Evolutionary conservation across 1,139 yeast genomes (phyloP), one percentile per base, ranked within the genome.

Genomic region (Suhomyces chickasaworum): DNA sequence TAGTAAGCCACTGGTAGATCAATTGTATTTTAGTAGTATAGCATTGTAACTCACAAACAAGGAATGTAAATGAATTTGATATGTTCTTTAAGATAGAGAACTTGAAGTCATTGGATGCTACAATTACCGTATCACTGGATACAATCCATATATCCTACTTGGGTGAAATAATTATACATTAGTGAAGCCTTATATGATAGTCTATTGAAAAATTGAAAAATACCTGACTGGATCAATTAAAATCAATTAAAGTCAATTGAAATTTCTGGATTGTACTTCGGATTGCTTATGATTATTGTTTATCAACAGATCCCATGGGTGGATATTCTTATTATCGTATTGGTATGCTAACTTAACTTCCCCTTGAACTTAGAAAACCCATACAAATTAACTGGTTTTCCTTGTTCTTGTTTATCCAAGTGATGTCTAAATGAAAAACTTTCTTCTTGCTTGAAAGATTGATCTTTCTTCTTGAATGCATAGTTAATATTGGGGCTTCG

Each of bases 401-500:
- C 21, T 17, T 37, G 32, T 13, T 44, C 48, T 18, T 43, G 39
- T 36, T 41, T 42, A 13, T 59, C 63, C 21, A 66, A 56, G 44
- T 69, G 69, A 30, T 66, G 67, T 45, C 67, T 70, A 54, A 79
- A 78, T n/a, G 74, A 73, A 51, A 75, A 53, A 47, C 84, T 80
- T 55, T 80, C 84, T 53, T 80, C 83, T 23, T 72, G 68, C 56
- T 77, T 75, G 42, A 78, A 64, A 50, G 69, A 55, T 46, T 70
- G 75, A 45, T 78, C 82, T 53, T 75, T 71, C 56, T 66, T 66
- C 52, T 59, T 68, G 50, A 65, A 62, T 7, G 44, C 44, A 31
- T 53, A 43, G 42, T 51, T 43, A 33, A 47, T 44, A 4, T 64
- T 60, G n/a, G 65, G 63, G 18, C 55, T 54, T 47, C 66, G 65